Conservation (phyloP, 495 filamentous ascomycete genomes). For the Friedmanniomyces simplex region DNA sequence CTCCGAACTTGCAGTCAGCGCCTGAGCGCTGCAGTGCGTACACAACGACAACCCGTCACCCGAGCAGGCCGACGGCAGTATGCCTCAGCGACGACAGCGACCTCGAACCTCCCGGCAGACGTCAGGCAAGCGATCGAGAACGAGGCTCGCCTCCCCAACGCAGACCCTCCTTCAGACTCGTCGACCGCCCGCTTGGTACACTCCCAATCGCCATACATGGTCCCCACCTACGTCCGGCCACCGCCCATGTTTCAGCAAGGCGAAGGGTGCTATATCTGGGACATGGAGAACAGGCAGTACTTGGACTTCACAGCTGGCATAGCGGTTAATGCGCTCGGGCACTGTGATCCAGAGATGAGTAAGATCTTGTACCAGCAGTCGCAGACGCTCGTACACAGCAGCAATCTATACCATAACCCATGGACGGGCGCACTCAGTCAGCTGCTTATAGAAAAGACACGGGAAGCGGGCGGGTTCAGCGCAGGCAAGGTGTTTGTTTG, state of each 20-base stretch:
- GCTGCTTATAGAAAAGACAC: slow-evolving; percentile 69
- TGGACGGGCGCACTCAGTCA: slow-evolving; percentile 84
- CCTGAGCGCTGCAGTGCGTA: slow-evolving; percentile 1
- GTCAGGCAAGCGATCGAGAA: slow-evolving; percentile 34
- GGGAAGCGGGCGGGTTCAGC: slow-evolving; percentile 65
- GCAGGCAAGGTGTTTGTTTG: slow-evolving; percentile 81
- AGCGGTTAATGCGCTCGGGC: slow-evolving; percentile 86
- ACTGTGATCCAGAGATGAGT: slow-evolving; percentile 64
- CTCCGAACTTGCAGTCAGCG: slow-evolving; percentile 9
- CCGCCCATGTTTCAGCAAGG: slow-evolving; percentile 80
- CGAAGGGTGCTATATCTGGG: slow-evolving; percentile 76
- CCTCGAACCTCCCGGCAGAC: slow-evolving; percentile 29
- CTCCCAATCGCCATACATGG: slow-evolving; percentile 73
- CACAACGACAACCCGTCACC: background rate
- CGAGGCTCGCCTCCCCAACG: slow-evolving; percentile 55
- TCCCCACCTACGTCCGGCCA: slow-evolving; percentile 89
- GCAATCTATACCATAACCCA: slow-evolving; percentile 91
- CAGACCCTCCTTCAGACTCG: slow-evolving; percentile 72
- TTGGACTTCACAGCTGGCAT: slow-evolving; percentile 94
- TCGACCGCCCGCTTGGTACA: slow-evolving; percentile 60
- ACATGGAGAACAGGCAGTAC: slow-evolving; percentile 79
- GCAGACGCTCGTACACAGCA: slow-evolving; percentile 72
- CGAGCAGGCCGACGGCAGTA: slow-evolving; percentile 9
- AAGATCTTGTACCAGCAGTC: slow-evolving; percentile 68
- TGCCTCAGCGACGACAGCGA: slow-evolving; percentile 27